Conservation (phyloP, 1,284 basidiomycete genomes). For the Boletus smithii region DNA sequence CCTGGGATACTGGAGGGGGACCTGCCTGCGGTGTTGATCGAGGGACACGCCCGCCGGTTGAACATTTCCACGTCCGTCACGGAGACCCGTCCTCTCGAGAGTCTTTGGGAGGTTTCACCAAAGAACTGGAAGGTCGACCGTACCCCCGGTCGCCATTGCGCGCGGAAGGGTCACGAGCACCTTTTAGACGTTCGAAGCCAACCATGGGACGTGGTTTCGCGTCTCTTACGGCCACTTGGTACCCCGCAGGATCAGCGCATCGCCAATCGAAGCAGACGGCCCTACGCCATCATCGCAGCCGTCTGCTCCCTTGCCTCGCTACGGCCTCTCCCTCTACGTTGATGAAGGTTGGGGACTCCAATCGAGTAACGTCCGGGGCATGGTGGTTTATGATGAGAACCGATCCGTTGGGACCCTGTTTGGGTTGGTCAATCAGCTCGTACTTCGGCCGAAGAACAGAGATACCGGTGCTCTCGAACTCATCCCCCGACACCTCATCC, state of each 20-base stretch:
- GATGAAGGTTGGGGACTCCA: slow-evolving; percentile 27
- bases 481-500: slow-evolving; percentile 36
- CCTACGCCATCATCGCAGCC: slow-evolving; percentile 7
- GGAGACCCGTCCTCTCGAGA: slow-evolving; percentile 36
- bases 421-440: slow-evolving; percentile 37
- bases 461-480: no score
- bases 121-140: slow-evolving; percentile 19
- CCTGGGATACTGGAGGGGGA: slow-evolving; percentile 28
- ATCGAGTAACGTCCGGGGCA: slow-evolving; percentile 22
- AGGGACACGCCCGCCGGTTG: slow-evolving; percentile 40
- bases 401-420: slow-evolving; percentile 27
- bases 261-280: slow-evolving; percentile 2
- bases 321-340: slow-evolving; percentile 35
- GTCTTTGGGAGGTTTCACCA: slow-evolving; percentile 20
- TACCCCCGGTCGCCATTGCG: slow-evolving; percentile 3
- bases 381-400: slow-evolving; percentile 23
- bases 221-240: slow-evolving; percentile 33
- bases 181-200: slow-evolving; percentile 34
- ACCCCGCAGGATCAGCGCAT: slow-evolving; percentile 17
- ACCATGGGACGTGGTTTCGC: slow-evolving; percentile 32
- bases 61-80: slow-evolving; percentile 29
- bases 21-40: no score
- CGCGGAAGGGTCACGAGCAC: slow-evolving; percentile 11
- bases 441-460: slow-evolving; percentile 33
- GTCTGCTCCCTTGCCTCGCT: slow-evolving; percentile 42